A percentile compares a stretch with the other conserved stretches of the same genome.
Evolutionary conservation across 768 basidiomycete species (phyloP).

Genomic region (Guyanaporus albipodus): DNA sequence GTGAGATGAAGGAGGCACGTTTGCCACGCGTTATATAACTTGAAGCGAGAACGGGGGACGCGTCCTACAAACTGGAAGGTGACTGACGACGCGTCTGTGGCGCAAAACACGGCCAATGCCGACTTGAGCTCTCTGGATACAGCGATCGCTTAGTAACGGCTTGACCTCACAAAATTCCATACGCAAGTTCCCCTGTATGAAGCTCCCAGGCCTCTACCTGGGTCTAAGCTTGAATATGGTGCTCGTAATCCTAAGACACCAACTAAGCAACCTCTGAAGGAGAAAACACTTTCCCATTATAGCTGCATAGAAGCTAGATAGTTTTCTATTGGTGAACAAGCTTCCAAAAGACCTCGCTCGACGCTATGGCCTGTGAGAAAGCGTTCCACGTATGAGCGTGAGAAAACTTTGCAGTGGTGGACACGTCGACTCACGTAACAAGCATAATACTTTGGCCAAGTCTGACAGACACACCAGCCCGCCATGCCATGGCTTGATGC

Average conservation of each 20-base stretch:
- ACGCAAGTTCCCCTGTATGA: conserved; percentile 67
- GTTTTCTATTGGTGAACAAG: conserved; percentile 88
- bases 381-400: conserved; percentile 29
- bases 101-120: conserved; percentile 11
- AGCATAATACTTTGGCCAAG: background rate
- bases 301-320: conserved; percentile 85
- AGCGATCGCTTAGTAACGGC: background rate
- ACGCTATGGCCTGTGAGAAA: conserved; percentile 62
- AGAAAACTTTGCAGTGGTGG: conserved; percentile 6
- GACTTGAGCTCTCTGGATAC: background rate
- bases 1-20: background rate
- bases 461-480: background rate
- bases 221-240: too few species aligned
- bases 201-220: conserved; percentile 73
- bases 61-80: too few species aligned
- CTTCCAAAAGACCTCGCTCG: conserved; percentile 74
- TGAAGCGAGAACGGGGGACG: conserved; percentile 1
- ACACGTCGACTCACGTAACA: conserved; percentile 10
- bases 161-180: conserved; percentile 34
- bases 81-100: conserved; percentile 24
- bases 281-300: conserved; percentile 70
- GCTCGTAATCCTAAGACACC: too few species aligned
- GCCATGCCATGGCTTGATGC: conserved; percentile 49
- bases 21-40: background rate
- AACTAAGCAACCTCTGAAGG: conserved; percentile 63